Percentiles rank a stretch among this genome's conserved stretches.
phyloP scores from a whole-genome alignment of 352 stramenopile species.

The Globisporangium sylvaticum region DNA sequence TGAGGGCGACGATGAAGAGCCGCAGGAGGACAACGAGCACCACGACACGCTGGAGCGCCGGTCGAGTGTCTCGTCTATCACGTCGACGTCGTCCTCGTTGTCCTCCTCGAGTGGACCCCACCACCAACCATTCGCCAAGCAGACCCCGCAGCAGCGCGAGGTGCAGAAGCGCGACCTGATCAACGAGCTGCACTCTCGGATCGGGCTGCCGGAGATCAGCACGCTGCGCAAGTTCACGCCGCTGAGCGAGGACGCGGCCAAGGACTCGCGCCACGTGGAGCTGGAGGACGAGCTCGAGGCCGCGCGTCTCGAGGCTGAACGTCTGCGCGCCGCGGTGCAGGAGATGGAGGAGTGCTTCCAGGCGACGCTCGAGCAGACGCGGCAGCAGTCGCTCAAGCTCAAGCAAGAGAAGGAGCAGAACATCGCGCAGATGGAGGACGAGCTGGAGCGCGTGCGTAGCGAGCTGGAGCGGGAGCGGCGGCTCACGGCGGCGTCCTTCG shows the following conservation, averaged over 20 bases:
- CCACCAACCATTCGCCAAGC: background rate
- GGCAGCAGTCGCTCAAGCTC: slow-evolving; percentile 54
- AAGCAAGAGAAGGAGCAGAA: slow-evolving; percentile 55
- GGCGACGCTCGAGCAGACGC: slow-evolving; percentile 41
- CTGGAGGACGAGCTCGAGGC: slow-evolving; percentile 55
- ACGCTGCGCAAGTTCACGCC: slow-evolving; percentile 70
- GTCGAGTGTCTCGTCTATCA: slow-evolving; percentile 4
- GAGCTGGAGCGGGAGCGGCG: slow-evolving; percentile 49
- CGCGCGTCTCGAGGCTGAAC: slow-evolving; percentile 54
- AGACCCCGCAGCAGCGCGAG: slow-evolving; percentile 29
- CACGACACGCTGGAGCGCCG: background rate
- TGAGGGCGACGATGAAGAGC: slow-evolving; percentile 10
- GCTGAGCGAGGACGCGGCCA: slow-evolving; percentile 38
- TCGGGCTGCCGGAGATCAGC: slow-evolving; percentile 66
- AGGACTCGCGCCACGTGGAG: slow-evolving; percentile 40
- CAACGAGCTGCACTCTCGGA: slow-evolving; percentile 68
- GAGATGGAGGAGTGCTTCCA: slow-evolving; percentile 58
- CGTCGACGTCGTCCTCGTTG: background rate
- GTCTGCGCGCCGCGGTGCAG: slow-evolving; percentile 46
- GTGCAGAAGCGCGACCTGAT: slow-evolving; percentile 64
- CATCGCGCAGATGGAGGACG: slow-evolving; percentile 39
- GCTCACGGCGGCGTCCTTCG: slow-evolving; percentile 25
- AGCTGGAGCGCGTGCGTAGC: slow-evolving; percentile 46
- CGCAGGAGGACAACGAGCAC: slow-evolving; percentile 10
- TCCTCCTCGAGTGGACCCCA: background rate